A percentile compares a stretch with the other conserved stretches of the same genome.
These are phyloP conservation scores for Hypoxylon sp. DNA, from an alignment of 2,329 filamentous ascomycete species.

Conservation along the genomic window DNA sequence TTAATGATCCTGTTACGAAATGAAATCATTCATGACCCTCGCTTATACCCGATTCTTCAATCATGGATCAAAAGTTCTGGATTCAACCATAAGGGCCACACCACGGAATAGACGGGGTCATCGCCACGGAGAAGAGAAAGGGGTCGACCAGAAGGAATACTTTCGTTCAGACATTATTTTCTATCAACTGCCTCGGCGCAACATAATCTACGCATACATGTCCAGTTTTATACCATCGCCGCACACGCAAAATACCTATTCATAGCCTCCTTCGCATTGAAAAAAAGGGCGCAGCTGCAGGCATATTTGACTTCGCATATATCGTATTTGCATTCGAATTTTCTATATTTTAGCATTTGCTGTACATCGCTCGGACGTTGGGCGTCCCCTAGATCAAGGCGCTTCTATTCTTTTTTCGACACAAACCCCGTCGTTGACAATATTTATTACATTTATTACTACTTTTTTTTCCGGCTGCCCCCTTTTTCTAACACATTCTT, in stretches of 20 bases:
- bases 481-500: slow-evolving; percentile 37
- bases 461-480: slow-evolving; percentile 31
- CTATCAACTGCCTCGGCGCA: slow-evolving; percentile 35
- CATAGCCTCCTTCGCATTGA: slow-evolving; percentile 48
- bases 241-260: slow-evolving; percentile 31
- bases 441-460: slow-evolving; percentile 19
- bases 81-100: slow-evolving; percentile 35
- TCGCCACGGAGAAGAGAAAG: slow-evolving; percentile 31
- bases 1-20: slow-evolving; percentile 48
- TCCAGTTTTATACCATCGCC: slow-evolving; percentile 23
- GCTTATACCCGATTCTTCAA: slow-evolving; percentile 47
- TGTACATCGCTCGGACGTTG: slow-evolving; percentile 43
- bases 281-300: slow-evolving; percentile 47
- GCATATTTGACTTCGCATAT: slow-evolving; percentile 40
- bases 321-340: slow-evolving; percentile 32
- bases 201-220: slow-evolving; percentile 33
- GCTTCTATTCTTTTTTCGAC: slow-evolving; percentile 25
- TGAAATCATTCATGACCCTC: slow-evolving; percentile 45
- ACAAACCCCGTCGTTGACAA: slow-evolving; percentile 19
- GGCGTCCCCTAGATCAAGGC: slow-evolving; percentile 26
- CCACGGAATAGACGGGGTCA: slow-evolving; percentile 39
- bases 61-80: slow-evolving; percentile 37
- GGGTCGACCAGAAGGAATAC: slow-evolving; percentile 30
- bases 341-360: slow-evolving; percentile 37
- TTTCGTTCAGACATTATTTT: slow-evolving; percentile 30